Percentiles rank a stretch among this genome's conserved stretches.
Evolutionary conservation across 2,329 filamentous ascomycete genomes (phyloP).

Genomic region (Golovinomyces cichoracearum): DNA sequence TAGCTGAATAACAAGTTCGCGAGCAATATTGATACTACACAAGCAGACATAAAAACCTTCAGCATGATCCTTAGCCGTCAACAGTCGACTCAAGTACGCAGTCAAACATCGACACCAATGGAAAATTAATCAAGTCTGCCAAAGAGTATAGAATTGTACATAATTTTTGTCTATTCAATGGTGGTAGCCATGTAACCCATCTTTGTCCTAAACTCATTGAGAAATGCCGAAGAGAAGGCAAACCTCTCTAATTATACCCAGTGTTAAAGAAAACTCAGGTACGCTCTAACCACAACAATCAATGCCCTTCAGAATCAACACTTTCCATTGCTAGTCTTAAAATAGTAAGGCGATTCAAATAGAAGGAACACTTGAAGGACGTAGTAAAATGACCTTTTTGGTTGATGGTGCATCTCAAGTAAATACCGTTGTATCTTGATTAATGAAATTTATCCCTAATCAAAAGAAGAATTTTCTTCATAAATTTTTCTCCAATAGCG

Average conservation of each 20-base stretch:
- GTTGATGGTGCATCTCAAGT: slow-evolving; percentile 1
- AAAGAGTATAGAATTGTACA: not conserved
- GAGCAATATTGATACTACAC: not conserved
- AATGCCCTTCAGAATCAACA: not conserved
- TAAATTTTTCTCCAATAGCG: not conserved
- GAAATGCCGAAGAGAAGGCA: not conserved
- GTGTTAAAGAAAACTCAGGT: not conserved
- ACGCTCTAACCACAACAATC: not conserved
- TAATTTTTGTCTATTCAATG: not conserved
- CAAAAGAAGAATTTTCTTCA: not conserved
- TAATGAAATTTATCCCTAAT: not conserved
- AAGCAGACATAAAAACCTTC: no score
- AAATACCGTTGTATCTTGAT: not conserved
- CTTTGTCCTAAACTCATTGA: not conserved
- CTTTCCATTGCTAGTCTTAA: not conserved
- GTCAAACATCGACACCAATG: not conserved
- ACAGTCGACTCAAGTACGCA: no score
- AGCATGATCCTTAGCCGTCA: no score
- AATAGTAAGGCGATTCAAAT: not conserved
- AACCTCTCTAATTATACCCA: not conserved
- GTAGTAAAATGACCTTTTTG: not conserved
- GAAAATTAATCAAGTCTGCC: not conserved
- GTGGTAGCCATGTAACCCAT: not conserved
- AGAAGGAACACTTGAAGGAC: not conserved
- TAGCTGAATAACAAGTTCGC: not conserved